Evolutionary conservation across 768 basidiomycete species (phyloP).

Genomic region (Mycena latifolia): DNA sequence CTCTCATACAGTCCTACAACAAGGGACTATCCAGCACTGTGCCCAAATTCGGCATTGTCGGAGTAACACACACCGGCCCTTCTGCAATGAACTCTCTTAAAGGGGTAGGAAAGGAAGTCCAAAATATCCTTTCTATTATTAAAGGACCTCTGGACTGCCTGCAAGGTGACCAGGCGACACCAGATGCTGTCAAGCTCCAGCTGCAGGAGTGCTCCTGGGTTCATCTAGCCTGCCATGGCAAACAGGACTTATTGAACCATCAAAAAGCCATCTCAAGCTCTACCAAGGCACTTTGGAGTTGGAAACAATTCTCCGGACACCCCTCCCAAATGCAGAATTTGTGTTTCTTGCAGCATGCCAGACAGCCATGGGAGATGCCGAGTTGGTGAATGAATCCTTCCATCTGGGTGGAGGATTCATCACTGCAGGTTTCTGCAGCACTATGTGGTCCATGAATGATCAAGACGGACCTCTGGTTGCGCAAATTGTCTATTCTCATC

Average conservation of each 20-base stretch:
- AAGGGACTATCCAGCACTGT: background rate
- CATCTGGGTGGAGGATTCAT: background rate
- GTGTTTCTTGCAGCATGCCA: background rate
- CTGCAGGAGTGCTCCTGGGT: background rate
- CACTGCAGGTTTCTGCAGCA: background rate
- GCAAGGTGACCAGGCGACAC: background rate
- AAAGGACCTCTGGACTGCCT: background rate
- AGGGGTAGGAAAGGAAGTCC: background rate
- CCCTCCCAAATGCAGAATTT: background rate
- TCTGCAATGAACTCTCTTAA: background rate
- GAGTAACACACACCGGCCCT: background rate
- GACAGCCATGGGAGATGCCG: conserved; percentile 1
- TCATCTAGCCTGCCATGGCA: background rate
- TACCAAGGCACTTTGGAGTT: background rate
- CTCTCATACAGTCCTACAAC: background rate
- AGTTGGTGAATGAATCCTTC: background rate
- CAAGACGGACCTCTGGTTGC: background rate
- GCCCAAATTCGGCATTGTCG: background rate
- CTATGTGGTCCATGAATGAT: background rate
- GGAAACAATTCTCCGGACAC: background rate
- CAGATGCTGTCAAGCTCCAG: background rate
- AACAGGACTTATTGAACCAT: background rate
- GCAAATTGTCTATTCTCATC: background rate
- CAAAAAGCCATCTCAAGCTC: background rate
- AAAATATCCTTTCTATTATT: background rate